These are phyloP conservation scores for Ganoderma multipileum DNA, from an alignment of 1,284 basidiomycete genomes.

Conservation along the genomic window DNA sequence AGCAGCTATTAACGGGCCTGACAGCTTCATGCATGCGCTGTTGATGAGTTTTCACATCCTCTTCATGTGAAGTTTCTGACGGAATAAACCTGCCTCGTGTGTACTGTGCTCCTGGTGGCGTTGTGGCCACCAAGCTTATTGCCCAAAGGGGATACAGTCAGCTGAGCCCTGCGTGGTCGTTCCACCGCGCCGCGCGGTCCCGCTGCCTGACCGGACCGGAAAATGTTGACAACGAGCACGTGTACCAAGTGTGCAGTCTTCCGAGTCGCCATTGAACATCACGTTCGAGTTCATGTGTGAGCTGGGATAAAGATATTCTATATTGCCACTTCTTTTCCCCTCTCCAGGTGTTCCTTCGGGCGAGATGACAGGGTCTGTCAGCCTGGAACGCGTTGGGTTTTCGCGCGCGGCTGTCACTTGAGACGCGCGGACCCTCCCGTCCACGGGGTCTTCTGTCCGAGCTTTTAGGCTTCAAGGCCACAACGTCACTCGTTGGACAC, in stretches of 20 bases:
- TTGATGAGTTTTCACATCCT: neutral
- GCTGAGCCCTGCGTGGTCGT: neutral
- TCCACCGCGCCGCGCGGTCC: neutral
- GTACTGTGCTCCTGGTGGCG: slow-evolving; percentile 4
- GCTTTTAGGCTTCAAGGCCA: slow-evolving; percentile 15
- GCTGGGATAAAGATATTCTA: neutral
- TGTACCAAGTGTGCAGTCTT: neutral
- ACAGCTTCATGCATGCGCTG: neutral
- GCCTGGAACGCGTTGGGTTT: slow-evolving; percentile 3
- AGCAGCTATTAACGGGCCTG: neutral
- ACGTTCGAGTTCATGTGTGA: neutral
- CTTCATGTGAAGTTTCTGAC: neutral
- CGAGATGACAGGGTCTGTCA: slow-evolving; percentile 1
- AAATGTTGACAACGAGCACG: neutral
- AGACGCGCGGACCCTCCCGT: neutral
- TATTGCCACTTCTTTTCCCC: slow-evolving; percentile 1
- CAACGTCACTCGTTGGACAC: slow-evolving; percentile 8
- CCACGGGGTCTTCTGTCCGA: slow-evolving; percentile 11
- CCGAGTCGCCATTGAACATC: neutral
- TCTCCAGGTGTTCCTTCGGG: neutral
- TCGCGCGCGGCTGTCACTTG: neutral
- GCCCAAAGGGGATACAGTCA: neutral
- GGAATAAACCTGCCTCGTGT: neutral
- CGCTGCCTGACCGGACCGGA: neutral
- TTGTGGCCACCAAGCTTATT: slow-evolving; percentile 1